Conservation (phyloP, 140 eudicot species). For the Cichorium intybus region DNA sequence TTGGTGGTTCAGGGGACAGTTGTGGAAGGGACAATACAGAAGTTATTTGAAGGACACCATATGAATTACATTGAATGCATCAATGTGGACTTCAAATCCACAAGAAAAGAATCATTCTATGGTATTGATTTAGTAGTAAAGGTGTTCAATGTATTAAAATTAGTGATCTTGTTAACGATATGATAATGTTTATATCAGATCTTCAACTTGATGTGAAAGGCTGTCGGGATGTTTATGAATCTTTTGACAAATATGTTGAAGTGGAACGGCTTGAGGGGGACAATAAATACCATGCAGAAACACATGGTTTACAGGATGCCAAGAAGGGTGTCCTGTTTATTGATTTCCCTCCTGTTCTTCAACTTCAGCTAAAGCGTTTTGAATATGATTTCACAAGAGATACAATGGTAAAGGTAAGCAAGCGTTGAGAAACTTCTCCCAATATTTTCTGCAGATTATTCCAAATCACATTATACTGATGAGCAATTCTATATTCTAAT, state of each 20-base stretch:
- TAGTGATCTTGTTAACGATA: slow-evolving; percentile 3
- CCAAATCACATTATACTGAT: neutral
- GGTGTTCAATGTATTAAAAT: neutral
- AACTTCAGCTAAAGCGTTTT: slow-evolving; percentile 70
- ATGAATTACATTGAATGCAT: slow-evolving; percentile 96
- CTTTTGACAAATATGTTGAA: slow-evolving; percentile 96
- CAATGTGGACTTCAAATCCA: slow-evolving; percentile 86
- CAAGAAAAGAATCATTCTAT: slow-evolving; percentile 94
- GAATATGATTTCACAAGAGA: slow-evolving; percentile 77
- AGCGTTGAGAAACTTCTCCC: slow-evolving; percentile 4
- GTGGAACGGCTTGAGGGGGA: slow-evolving; percentile 96
- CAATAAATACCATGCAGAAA: slow-evolving; percentile 92
- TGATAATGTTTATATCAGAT: slow-evolving; percentile 45
- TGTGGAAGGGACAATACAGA: slow-evolving; percentile 97
- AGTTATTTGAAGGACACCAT: slow-evolving; percentile 94
- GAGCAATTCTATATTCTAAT: neutral
- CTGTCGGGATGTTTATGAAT: slow-evolving; percentile 92
- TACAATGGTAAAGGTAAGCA: slow-evolving; percentile 73
- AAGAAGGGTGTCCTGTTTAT: slow-evolving; percentile 50
- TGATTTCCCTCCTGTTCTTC: slow-evolving; percentile 64
- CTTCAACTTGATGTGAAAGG: slow-evolving; percentile 99
- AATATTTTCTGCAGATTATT: neutral
- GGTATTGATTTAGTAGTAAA: slow-evolving; percentile 68
- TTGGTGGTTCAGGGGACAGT: slow-evolving; percentile 77
- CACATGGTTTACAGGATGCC: slow-evolving; percentile 75